Evolutionary conservation across 1,139 yeast species (phyloP).

Genomic region (Blastobotrys buckinghamii): DNA sequence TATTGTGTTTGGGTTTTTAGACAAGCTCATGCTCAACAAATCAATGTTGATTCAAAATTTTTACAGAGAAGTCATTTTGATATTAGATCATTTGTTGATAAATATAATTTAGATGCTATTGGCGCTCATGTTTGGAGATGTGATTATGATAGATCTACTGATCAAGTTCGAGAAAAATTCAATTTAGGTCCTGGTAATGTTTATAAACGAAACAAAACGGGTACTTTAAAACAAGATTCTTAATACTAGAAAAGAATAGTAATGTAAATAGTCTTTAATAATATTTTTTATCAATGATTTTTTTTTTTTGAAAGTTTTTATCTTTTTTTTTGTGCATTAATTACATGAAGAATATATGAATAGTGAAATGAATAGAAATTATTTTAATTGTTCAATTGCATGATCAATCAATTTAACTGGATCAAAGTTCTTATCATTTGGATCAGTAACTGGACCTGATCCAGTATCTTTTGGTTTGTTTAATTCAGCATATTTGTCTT

Average conservation of each 20-base stretch:
- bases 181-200: constrained; percentile 73
- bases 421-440: constrained; percentile 90
- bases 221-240: constrained; percentile 6
- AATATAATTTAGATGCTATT: constrained; percentile 56
- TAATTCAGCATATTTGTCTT: constrained; percentile 72
- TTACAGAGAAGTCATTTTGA: constrained; percentile 50
- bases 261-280: constrained; percentile 1
- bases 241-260: neutral
- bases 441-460: constrained; percentile 49
- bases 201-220: constrained; percentile 26
- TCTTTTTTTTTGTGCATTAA: neutral
- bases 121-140: constrained; percentile 96
- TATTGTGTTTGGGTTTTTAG: constrained; percentile 87
- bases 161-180: constrained; percentile 58
- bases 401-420: constrained; percentile 44
- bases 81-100: constrained; percentile 59
- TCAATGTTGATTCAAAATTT: constrained; percentile 17
- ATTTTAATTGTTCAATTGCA: constrained; percentile 26
- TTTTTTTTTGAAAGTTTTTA: neutral
- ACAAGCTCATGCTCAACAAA: constrained; percentile 39
- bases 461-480: constrained; percentile 40
- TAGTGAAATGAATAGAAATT: neutral
- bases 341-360: too few relatives aligned
- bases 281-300: constrained; percentile 1
- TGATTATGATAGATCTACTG: constrained; percentile 71